Evolutionary conservation across 768 basidiomycete species (phyloP).

Genomic region (Trametes coccinea): DNA sequence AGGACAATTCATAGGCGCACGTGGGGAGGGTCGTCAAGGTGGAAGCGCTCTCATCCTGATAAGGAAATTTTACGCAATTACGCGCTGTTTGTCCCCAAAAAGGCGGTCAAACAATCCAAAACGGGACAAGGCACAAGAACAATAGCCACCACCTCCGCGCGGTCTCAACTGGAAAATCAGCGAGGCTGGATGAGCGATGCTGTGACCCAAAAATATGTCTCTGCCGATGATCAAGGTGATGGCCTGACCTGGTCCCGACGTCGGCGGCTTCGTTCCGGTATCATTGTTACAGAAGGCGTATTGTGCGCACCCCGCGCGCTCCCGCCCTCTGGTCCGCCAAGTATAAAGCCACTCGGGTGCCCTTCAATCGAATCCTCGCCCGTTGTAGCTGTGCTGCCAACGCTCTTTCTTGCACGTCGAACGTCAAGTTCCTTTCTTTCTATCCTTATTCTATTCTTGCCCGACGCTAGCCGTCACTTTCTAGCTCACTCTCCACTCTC

Average conservation of each 20-base stretch:
- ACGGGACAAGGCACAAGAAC: constrained; percentile 6
- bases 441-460: constrained; percentile 21
- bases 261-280: constrained; percentile 1
- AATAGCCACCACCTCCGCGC: constrained; percentile 3
- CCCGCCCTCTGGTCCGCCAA: background rate
- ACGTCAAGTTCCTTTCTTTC: background rate
- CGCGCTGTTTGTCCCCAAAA: constrained; percentile 1
- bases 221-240: background rate
- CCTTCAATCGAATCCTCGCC: background rate
- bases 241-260: background rate
- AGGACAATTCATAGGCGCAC: background rate
- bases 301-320: constrained; percentile 5
- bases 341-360: constrained; percentile 8
- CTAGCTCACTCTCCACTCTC: background rate
- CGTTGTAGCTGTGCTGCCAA: constrained; percentile 18
- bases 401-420: constrained; percentile 7
- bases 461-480: constrained; percentile 19
- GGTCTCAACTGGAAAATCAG: background rate
- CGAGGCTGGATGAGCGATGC: constrained; percentile 2
- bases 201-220: background rate
- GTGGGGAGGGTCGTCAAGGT: background rate
- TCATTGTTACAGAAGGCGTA: constrained; percentile 9
- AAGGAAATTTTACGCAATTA: background rate
- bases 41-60: background rate
- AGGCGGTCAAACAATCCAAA: constrained; percentile 7